Base-by-base conservation (phyloP, 768 basidiomycete genomes). In the Rhizopogon sp. region DNA sequence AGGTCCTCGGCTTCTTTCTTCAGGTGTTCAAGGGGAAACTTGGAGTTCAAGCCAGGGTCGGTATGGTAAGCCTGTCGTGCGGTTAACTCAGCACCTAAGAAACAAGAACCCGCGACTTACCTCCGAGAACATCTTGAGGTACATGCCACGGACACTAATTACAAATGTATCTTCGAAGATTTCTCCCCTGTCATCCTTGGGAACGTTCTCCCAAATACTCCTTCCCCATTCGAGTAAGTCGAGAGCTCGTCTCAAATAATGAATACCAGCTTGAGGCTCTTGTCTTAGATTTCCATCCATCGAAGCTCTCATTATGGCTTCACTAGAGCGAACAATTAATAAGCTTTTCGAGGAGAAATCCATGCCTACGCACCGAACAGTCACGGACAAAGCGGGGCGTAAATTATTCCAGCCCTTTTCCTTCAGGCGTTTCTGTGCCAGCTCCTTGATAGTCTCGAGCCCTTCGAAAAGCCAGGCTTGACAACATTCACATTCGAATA, bases 381-480 rank as follows among this genome's bases (percentile, higher is more conserved):
- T 78, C 5, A 62, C 58, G 3, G 73, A 42, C 25, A 79, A 57
- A 2, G 76, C 75, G 2, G 64, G 67, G 7, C 69, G 65, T 14
- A 64, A 59, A n/a, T 45, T 39, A 35, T 67, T 55, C 71, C 70
- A 72, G 1, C 68, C 68, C 41, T 62, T 50, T 7, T 57, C 43
- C 5, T 44, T 25, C 17, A 62, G 40, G 10, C 67, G 62, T 37
- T 60, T 50, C 10, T 60, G 56, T 1, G 65, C 69, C 10, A 62
- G 55, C 16, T 46, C 52, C 6, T 64, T 69, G 7, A 71, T 46
- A 10, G 29, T 22, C 31, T 60, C 53, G 5, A 65, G 52, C 22
- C 57, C 42, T 10, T 54, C 14, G 10, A 22, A 22, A 2, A 28
- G 5, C 66, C 69, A 68, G 2, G 67, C 65, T 60, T 25, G n/a